Evolutionary conservation across 805 yeast species (phyloP).

Genomic region (Kurtzmaniella fragi): DNA sequence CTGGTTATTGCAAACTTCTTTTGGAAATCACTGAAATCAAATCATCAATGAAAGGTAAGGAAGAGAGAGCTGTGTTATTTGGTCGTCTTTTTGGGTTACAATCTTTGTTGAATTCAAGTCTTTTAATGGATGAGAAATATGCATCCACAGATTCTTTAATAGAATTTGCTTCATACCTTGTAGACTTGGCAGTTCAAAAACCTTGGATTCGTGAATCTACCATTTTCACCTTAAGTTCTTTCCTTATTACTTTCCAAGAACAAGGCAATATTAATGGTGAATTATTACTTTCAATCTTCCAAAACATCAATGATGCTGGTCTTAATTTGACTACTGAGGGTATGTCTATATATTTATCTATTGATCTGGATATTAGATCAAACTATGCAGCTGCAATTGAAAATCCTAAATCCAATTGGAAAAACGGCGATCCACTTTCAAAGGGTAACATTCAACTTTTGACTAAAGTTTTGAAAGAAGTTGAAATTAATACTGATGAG

Average conservation of each 20-base stretch:
- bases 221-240: constrained; percentile 61
- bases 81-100: constrained; percentile 86
- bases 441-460: constrained; percentile 60
- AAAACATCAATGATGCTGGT: constrained; percentile 44
- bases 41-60: constrained; percentile 63
- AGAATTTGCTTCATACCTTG: constrained; percentile 40
- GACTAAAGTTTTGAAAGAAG: constrained; percentile 61
- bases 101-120: constrained; percentile 49
- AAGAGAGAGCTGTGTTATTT: constrained; percentile 72
- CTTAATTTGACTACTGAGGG: constrained; percentile 75
- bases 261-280: constrained; percentile 10
- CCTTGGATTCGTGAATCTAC: constrained; percentile 86
- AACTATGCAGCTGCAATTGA: constrained; percentile 4
- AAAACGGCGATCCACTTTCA: constrained; percentile 65
- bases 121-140: constrained; percentile 16
- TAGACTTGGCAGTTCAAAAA: constrained; percentile 59
- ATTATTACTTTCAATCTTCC: constrained; percentile 29
- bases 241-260: constrained; percentile 19
- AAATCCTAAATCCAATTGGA: constrained; percentile 47
- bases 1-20: constrained; percentile 31
- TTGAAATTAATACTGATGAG: constrained; percentile 34
- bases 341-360: constrained; percentile 59
- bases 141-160: constrained; percentile 11
- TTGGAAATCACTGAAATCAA: constrained; percentile 29
- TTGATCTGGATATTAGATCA: constrained; percentile 30